Evolutionary conservation across 257 asterid genomes (phyloP).

Genomic region (Capsicum pubescens): DNA sequence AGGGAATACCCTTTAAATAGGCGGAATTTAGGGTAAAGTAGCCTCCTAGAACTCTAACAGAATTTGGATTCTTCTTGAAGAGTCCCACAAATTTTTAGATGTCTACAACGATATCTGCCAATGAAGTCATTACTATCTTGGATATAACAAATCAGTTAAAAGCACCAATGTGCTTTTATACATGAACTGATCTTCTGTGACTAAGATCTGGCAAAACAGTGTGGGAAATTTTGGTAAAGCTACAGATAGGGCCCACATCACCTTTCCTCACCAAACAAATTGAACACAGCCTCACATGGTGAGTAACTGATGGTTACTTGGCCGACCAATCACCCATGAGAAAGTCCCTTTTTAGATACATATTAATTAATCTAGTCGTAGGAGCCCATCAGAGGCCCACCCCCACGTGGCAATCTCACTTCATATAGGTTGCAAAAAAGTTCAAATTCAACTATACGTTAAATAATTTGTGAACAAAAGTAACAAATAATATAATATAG

Average conservation of each 20-base stretch:
- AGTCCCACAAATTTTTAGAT: too few relatives aligned
- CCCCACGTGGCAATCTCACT: constrained; percentile 14
- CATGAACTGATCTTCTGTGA: neutral
- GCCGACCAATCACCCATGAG: constrained; percentile 2
- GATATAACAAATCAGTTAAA: constrained; percentile 6
- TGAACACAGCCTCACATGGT: neutral
- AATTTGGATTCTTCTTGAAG: too few relatives aligned
- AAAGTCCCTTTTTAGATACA: neutral
- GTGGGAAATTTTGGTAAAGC: too few relatives aligned
- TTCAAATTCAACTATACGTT: neutral
- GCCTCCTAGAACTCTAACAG: too few relatives aligned
- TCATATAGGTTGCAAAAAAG: neutral
- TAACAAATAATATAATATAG: neutral
- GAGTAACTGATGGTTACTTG: neutral
- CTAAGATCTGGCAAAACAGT: neutral
- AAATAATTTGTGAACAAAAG: neutral
- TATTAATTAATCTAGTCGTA: neutral
- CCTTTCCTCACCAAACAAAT: constrained; percentile 10
- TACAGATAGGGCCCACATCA: neutral
- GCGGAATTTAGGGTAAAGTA: too few relatives aligned
- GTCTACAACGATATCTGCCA: neutral
- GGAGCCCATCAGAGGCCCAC: neutral
- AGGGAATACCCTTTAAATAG: too few relatives aligned
- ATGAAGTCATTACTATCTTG: neutral
- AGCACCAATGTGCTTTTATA: neutral